Base-by-base conservation (phyloP, 805 yeast species). In the Starmerella floricola region DNA sequence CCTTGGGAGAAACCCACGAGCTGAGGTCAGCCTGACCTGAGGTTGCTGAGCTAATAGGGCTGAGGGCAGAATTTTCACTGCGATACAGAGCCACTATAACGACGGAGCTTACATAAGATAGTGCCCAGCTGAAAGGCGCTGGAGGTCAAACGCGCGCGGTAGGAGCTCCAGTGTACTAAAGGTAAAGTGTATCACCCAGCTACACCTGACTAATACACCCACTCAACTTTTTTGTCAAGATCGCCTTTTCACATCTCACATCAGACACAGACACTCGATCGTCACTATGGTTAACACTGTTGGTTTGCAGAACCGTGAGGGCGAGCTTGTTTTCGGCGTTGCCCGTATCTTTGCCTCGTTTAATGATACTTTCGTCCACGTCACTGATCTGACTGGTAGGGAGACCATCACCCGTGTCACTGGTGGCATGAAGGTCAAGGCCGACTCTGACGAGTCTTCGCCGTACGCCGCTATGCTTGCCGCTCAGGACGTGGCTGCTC, bases 391-490 rank as follows among this genome's bases (percentile, higher is more conserved):
- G 62, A 84, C 97, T 63, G 99, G 98, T 73, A 91, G 88, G 73
- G 99, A 93, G 76, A 91, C 99, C 74, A 88, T 91, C 67, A 79
- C 95, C 76, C 86, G 97, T 76, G 95, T 91, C 62, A 91, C 98
- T 66, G 99, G 99, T 79, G 99, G 98, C 74, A 91, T 91, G 98
- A 91, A 91, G 79, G 99, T 91, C 72, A 91, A 91, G 80, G 98
- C 98, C 64, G 99, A 91, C 78, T 85, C 97, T 78, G 99, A 93
- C 71, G 98, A 91, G 79, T 88, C 97, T 54, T 84, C 98, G 59
- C 98, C 99, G 71, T 91, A 91, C 82, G 99, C 99, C 67, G 98
- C 96, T 66, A 91, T 91, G 98, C 82, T 91, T 78, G 99, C 99
- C 68, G 67, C 99, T 59, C 99, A 91, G 78, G 99, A 93, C 67